Evolutionary conservation across 75 land plant species (phyloP), one percentile per base, ranked within the genome.

Genomic region (Sequoiadendron giganteum): DNA sequence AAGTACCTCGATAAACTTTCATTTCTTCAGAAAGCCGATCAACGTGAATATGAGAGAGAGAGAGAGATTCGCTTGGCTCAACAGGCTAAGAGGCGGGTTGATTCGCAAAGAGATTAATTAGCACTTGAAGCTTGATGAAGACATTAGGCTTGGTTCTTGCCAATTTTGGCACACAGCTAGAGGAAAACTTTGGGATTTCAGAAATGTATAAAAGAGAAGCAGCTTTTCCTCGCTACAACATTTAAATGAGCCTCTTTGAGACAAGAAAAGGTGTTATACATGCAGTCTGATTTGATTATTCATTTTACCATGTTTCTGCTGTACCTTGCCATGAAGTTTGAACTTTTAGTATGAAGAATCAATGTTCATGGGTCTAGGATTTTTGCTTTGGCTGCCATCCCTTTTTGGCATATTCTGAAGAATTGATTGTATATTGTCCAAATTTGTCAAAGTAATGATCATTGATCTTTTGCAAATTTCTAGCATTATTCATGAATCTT

Each of bases 1-100:
- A 95, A 97, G 88, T 98, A 98, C 88, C 88, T 95, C 19, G 99
- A 97, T 55, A 97, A 90, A 87, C 95, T 98, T 55, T 96, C 99
- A 10, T 98, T 98, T 87, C 89, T 98, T 79, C 95, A 98, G 86
- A 92, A 99, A 79, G 81, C 97, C 18, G 99, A 97, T 82, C 88
- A 90, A n/a, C 86, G 99, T 55, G 99, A 98, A 82, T 98, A 94
- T 90, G 99, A 98, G 89, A 89, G 96, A 68, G 99, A 98, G 91
- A 95, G 99, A 88, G 99, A 98, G 89, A 95, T 92, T 16, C 93
- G 99, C 21, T 87, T 97, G 40, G 94, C 99, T 30, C 42, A 84
- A 85, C 98, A 96, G 85, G 88, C 99, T n/a, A 94, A 92, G 91
- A 92, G 93, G 82, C 89, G 89, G 87, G 56, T 89, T 14, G 98